A percentile compares a stretch with the other conserved stretches of the same genome.
These are phyloP conservation scores for Tolypocladium tundrense DNA, from an alignment of 2,329 filamentous ascomycete genomes.

Conservation along the genomic window DNA sequence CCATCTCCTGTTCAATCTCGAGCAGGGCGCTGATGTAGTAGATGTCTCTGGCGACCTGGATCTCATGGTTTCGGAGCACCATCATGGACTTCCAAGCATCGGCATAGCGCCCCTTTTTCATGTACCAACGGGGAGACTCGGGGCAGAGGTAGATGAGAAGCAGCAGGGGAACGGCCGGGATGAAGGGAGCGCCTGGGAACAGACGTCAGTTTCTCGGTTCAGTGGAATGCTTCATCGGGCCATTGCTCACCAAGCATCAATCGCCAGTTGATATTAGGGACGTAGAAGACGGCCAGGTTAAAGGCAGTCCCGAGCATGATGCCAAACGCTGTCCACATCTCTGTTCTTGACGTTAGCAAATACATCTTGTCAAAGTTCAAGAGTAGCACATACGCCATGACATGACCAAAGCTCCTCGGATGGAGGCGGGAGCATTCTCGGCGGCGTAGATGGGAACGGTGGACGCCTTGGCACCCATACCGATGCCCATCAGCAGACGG, in stretches of 20 bases:
- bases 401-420: constrained; percentile 71
- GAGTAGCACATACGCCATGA: constrained; percentile 44
- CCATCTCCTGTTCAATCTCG: constrained; percentile 26
- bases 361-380: not conserved
- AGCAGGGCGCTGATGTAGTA: constrained; percentile 41
- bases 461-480: constrained; percentile 56
- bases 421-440: constrained; percentile 57
- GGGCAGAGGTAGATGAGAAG: constrained; percentile 50
- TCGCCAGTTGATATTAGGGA: constrained; percentile 22
- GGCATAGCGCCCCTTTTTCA: constrained; percentile 52
- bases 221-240: too few relatives aligned
- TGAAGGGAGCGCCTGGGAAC: constrained; percentile 41
- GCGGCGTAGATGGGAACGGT: constrained; percentile 65
- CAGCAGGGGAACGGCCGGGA: constrained; percentile 43
- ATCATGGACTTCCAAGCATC: constrained; percentile 48
- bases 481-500: constrained; percentile 59
- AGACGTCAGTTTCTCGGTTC: not conserved
- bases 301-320: constrained; percentile 33
- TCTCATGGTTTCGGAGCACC: constrained; percentile 38
- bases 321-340: constrained; percentile 53
- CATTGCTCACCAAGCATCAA: constrained; percentile 32
- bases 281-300: constrained; percentile 19
- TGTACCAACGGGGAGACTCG: constrained; percentile 53
- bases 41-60: constrained; percentile 50
- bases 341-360: constrained; percentile 19